Percentiles rank a stretch among this genome's conserved stretches.
phyloP scores from a whole-genome alignment of 768 basidiomycete species.

The Coprinopsis strossmayeri region DNA sequence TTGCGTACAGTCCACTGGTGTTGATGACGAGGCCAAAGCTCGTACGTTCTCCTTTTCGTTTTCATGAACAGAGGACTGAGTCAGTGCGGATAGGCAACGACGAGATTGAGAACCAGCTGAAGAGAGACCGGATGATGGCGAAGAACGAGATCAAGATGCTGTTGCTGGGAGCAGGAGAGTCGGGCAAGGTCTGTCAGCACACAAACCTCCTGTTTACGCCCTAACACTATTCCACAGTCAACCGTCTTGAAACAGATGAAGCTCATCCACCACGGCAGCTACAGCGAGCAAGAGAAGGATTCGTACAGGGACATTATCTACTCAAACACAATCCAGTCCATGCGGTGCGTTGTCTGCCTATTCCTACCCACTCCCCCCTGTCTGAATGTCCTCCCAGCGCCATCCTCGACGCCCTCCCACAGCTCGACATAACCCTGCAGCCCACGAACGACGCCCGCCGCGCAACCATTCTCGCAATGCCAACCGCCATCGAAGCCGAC shows the following conservation, averaged over 20 bases:
- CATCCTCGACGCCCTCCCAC: conserved; percentile 88
- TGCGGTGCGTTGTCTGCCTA: conserved; percentile 55
- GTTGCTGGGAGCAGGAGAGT: conserved; percentile 92
- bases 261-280: conserved; percentile 88
- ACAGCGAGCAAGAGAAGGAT: conserved; percentile 83
- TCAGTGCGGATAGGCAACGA: conserved; percentile 66
- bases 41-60: conserved; percentile 40
- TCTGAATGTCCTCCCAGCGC: conserved; percentile 38
- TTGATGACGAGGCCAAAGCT: conserved; percentile 79
- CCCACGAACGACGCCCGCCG: conserved; percentile 66
- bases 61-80: neutral
- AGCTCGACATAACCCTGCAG: conserved; percentile 68
- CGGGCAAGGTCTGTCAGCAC: conserved; percentile 66
- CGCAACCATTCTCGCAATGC: conserved; percentile 62
- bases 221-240: conserved; percentile 38
- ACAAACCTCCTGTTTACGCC: neutral
- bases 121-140: conserved; percentile 79
- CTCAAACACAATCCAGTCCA: conserved; percentile 90
- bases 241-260: conserved; percentile 98
- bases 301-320: conserved; percentile 95
- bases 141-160: conserved; percentile 98
- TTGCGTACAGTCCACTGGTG: conserved; percentile 62
- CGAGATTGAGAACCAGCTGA: conserved; percentile 90
- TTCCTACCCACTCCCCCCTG: neutral
- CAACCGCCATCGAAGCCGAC: conserved; percentile 75